Conservation (phyloP, 192 early-diverging fungal genomes). For the Dissophora ornata region DNA sequence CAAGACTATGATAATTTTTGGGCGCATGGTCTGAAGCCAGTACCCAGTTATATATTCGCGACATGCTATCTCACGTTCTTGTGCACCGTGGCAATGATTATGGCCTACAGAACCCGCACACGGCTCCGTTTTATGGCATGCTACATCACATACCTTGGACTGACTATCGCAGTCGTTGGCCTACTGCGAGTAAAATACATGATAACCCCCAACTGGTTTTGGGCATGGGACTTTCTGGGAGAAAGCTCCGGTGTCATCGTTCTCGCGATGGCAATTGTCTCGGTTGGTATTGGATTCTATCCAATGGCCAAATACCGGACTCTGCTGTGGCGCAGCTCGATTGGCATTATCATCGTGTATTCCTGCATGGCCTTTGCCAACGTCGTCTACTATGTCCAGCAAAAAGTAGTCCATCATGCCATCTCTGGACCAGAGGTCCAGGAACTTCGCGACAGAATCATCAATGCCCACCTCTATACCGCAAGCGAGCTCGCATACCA, state of each 20-base stretch:
- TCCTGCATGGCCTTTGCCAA: conserved; percentile 1
- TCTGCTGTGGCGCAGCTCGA: conserved; percentile 8
- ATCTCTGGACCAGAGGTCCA: conserved; percentile 11
- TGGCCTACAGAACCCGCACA: conserved; percentile 17
- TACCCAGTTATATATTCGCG: conserved; percentile 15
- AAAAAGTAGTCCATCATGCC: neutral
- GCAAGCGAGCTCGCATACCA: neutral
- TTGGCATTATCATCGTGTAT: conserved; percentile 17
- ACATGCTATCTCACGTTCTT: conserved; percentile 26
- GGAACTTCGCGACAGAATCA: conserved; percentile 2
- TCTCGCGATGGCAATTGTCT: conserved; percentile 25
- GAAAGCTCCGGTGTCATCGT: conserved; percentile 20
- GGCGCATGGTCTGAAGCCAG: neutral
- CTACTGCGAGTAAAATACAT: conserved; percentile 5
- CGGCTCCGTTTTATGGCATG: conserved; percentile 30
- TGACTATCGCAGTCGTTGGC: conserved; percentile 35
- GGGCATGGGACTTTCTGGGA: conserved; percentile 38
- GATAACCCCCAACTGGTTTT: conserved; percentile 21
- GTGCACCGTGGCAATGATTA: conserved; percentile 16
- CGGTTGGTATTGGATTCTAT: conserved; percentile 43
- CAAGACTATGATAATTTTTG: neutral
- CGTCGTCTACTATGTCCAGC: conserved; percentile 18
- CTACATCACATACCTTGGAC: conserved; percentile 20
- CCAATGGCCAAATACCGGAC: conserved; percentile 22
- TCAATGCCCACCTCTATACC: neutral